Evolutionary conservation across 139 green algal genomes (phyloP).

Genomic region (Chlamydomonas incerta): DNA sequence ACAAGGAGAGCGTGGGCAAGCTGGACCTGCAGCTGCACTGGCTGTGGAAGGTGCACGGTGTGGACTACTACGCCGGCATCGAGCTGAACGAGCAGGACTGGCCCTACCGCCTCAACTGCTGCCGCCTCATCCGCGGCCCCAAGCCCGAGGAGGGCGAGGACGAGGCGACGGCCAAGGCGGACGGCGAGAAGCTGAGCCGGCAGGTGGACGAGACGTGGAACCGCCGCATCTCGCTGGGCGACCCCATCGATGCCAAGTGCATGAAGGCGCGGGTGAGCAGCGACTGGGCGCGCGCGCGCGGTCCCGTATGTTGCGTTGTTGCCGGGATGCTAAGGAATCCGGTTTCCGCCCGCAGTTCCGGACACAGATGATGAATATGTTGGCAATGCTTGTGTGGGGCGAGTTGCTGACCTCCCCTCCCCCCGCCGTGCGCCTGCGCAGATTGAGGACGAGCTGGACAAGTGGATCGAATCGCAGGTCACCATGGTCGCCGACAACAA

Average conservation of each 20-base stretch:
- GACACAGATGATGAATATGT: too few species aligned
- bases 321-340: too few species aligned
- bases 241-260: conserved; percentile 70
- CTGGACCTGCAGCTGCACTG: conserved; percentile 91
- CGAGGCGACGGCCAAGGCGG: conserved; percentile 19
- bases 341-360: too few species aligned
- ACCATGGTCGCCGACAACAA: conserved; percentile 82
- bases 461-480: conserved; percentile 82
- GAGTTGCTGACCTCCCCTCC: too few species aligned
- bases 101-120: conserved; percentile 32
- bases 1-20: conserved; percentile 54
- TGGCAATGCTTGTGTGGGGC: too few species aligned
- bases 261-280: conserved; percentile 65
- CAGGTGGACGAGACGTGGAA: conserved; percentile 71
- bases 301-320: too few species aligned
- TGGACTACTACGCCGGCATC: conserved; percentile 90
- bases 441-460: conserved; percentile 69
- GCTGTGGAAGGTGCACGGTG: conserved; percentile 91
- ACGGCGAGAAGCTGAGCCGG: conserved; percentile 44
- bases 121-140: conserved; percentile 39
- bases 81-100: conserved; percentile 42
- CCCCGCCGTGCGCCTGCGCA: too few species aligned
- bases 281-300: too few species aligned
- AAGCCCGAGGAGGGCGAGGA: conserved; percentile 36
- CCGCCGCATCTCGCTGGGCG: conserved; percentile 58